phyloP scores from a whole-genome alignment of 805 yeast species.

The Yarrowia phangngaensis region DNA sequence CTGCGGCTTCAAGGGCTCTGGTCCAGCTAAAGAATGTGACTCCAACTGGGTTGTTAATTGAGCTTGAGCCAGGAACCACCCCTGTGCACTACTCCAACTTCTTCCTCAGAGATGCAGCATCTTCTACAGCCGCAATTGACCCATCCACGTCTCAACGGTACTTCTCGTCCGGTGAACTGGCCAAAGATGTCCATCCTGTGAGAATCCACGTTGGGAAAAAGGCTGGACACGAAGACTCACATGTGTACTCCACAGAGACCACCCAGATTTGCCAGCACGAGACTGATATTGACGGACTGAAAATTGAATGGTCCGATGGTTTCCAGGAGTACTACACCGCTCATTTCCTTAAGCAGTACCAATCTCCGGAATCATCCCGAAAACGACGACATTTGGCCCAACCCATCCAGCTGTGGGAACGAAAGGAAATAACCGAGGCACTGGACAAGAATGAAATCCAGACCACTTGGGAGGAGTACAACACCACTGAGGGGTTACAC shows the following conservation, averaged over 20 bases:
- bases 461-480: constrained; percentile 44
- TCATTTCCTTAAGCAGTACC: constrained; percentile 47
- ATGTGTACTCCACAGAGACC: constrained; percentile 1
- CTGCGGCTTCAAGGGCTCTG: background rate
- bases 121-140: constrained; percentile 50
- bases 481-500: constrained; percentile 40
- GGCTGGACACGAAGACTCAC: constrained; percentile 2
- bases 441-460: constrained; percentile 36
- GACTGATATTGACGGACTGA: constrained; percentile 37
- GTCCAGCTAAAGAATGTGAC: constrained; percentile 21
- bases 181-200: constrained; percentile 18
- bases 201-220: constrained; percentile 23
- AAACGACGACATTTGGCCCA: constrained; percentile 40
- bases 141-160: constrained; percentile 55
- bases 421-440: constrained; percentile 27
- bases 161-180: constrained; percentile 53
- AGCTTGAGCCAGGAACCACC: constrained; percentile 26
- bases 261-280: constrained; percentile 19
- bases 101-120: constrained; percentile 65
- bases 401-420: constrained; percentile 39
- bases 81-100: constrained; percentile 31
- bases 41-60: constrained; percentile 20
- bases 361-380: constrained; percentile 40
- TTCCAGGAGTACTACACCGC: constrained; percentile 45
- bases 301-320: constrained; percentile 51